Conservation (phyloP, 2,329 filamentous ascomycete species). For the Didymella segeticola region DNA sequence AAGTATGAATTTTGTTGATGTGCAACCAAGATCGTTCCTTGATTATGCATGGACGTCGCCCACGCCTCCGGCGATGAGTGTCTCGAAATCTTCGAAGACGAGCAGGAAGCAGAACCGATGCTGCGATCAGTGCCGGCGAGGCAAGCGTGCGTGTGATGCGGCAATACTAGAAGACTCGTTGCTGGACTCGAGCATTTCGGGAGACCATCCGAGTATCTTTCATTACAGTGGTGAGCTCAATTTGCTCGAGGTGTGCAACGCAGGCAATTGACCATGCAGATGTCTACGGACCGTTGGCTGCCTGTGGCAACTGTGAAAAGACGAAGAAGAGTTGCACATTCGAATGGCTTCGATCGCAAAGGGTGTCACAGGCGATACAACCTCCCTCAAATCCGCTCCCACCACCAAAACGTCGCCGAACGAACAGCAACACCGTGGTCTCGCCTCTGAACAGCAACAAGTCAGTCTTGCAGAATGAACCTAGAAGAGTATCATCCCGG, state of each 20-base stretch:
- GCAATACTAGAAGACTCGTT: constrained; percentile 45
- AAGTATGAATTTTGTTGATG: constrained; percentile 47
- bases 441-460: constrained; percentile 1
- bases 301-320: constrained; percentile 54
- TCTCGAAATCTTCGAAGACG: constrained; percentile 40
- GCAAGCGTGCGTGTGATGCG: constrained; percentile 55
- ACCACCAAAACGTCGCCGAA: constrained; percentile 41
- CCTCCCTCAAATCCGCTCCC: constrained; percentile 27
- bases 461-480: background rate
- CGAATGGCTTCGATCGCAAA: constrained; percentile 51
- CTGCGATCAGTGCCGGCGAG: constrained; percentile 56
- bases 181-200: constrained; percentile 32
- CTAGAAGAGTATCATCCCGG: constrained; percentile 4
- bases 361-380: constrained; percentile 38
- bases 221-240: constrained; percentile 45
- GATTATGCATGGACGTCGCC: constrained; percentile 48
- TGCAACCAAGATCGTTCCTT: constrained; percentile 45
- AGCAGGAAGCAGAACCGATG: constrained; percentile 53
- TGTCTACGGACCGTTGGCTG: constrained; percentile 42
- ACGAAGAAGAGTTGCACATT: constrained; percentile 55
- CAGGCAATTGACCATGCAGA: constrained; percentile 35
- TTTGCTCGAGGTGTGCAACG: background rate
- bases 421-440: constrained; percentile 23
- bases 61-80: constrained; percentile 27
- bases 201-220: constrained; percentile 36